Conservation (phyloP, 208 protist genomes). For the Trypanosoma scelopori region DNA sequence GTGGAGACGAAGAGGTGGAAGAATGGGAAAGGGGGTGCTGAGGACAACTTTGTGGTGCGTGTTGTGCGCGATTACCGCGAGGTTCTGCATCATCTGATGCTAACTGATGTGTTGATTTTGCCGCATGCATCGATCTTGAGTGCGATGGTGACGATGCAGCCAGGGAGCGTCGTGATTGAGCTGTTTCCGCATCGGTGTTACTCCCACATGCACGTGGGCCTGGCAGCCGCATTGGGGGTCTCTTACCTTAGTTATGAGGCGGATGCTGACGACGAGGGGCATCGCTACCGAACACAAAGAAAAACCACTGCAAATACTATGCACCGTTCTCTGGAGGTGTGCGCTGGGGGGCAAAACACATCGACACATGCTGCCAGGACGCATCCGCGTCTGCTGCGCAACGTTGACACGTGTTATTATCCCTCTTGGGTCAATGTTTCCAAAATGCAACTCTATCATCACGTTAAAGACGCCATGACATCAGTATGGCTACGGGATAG, state of each 20-base stretch:
- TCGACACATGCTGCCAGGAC: background rate
- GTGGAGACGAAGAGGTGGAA: background rate
- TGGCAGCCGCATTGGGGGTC: slow-evolving; percentile 24
- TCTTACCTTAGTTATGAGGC: slow-evolving; percentile 18
- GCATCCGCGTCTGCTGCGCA: background rate
- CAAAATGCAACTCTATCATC: slow-evolving; percentile 14
- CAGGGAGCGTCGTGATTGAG: slow-evolving; percentile 22
- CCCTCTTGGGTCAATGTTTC: background rate
- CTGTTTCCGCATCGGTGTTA: slow-evolving; percentile 24
- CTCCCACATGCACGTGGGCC: slow-evolving; percentile 9
- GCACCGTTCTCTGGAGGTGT: background rate
- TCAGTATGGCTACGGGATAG: slow-evolving; percentile 22
- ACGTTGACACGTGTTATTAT: background rate
- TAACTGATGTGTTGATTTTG: slow-evolving; percentile 25
- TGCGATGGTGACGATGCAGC: slow-evolving; percentile 13
- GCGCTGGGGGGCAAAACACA: background rate
- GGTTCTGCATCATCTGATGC: background rate
- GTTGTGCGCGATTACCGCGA: background rate
- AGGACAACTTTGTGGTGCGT: background rate
- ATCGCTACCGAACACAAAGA: no score
- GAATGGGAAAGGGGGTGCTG: background rate
- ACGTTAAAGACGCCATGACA: slow-evolving; percentile 19
- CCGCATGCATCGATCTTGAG: background rate
- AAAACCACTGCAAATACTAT: no score
- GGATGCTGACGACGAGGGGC: no score